Base-by-base conservation (phyloP, 2,329 filamentous ascomycete genomes). In the Calonectria pseudoreteaudii region DNA sequence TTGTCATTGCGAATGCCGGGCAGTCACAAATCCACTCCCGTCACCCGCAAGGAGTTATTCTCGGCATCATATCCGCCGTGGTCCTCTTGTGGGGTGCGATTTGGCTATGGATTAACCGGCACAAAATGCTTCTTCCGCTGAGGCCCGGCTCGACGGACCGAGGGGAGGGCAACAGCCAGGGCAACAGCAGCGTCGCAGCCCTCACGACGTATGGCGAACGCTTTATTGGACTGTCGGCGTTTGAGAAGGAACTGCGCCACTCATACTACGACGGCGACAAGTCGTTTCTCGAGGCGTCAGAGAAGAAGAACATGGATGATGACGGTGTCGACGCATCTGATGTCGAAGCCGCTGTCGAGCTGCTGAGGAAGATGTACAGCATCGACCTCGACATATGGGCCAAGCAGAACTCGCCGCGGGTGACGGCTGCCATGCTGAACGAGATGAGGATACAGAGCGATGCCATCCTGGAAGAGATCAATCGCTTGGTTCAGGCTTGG, bases 121-220 rank as follows among this genome's bases (percentile, higher is more conserved):
- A 71, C 13, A 58, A 64, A 41, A 49, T 88, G 58, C 74, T 49
- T 18, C 44, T 53, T 26, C 66, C 52, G 13, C 14, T 26, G 31
- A 62, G 23, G 38, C n/a, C 44, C 31, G 7, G 6, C 4, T 23
- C 28, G 58, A 16, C 30, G 6, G 1, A 14, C 8, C 52, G 28
- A 16, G 20, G 18, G 23, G 69, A 71, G 13, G 30, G n/a, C 13
- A 28, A 64, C 23, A 70, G 67, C 23, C 67, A 64, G 50, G 34
- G 36, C 14, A 64, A 56, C 23, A 36, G 44, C 44, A 56, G 30
- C 18, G 52, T 30, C 30, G 30, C 52, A 3, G 52, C 28, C 9
- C 52, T 56, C 52, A n/a, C 31, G 6, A 52, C 41, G n/a, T 26
- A 49, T 1, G 64, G 28, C n/a, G 52, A 62, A 1, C 47, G 20